Conservation (phyloP, 148 eudicot species). For the Vaccinium myrtillus region DNA sequence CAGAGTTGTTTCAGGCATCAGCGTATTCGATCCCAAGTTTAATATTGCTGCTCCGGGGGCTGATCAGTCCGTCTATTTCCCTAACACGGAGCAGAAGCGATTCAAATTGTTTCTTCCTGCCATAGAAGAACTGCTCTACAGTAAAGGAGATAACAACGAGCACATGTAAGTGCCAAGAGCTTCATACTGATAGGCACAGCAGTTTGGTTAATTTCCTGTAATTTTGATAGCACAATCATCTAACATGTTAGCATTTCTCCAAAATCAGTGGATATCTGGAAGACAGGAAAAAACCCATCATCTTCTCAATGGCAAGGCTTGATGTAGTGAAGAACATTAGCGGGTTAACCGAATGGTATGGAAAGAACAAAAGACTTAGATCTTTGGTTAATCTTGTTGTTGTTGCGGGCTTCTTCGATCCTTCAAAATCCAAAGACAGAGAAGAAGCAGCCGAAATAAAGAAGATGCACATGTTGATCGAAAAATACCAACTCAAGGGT, state of each 20-base stretch:
- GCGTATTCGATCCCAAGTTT: slow-evolving; percentile 90
- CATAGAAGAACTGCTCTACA: slow-evolving; percentile 72
- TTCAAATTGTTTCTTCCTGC: slow-evolving; percentile 61
- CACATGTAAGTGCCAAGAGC: slow-evolving; percentile 59
- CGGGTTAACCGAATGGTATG: slow-evolving; percentile 88
- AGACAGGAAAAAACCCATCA: slow-evolving; percentile 76
- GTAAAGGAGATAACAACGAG: slow-evolving; percentile 60
- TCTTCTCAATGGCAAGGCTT: slow-evolving; percentile 96
- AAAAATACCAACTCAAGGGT: slow-evolving; percentile 72
- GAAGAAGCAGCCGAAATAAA: slow-evolving; percentile 85
- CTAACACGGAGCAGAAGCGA: slow-evolving; percentile 59
- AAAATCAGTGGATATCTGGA: slow-evolving; percentile 70
- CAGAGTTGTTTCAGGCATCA: slow-evolving; percentile 87
- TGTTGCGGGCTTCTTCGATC: slow-evolving; percentile 89
- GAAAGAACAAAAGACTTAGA: slow-evolving; percentile 73
- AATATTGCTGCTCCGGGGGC: slow-evolving; percentile 98
- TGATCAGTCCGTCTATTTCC: slow-evolving; percentile 84
- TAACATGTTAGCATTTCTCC: background rate
- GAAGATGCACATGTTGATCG: slow-evolving; percentile 77
- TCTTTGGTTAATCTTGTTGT: slow-evolving; percentile 76
- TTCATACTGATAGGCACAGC: background rate
- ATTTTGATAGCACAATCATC: background rate
- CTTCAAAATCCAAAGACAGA: slow-evolving; percentile 86
- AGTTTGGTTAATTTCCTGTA: background rate
- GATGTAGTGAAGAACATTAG: slow-evolving; percentile 84